A percentile compares a stretch with the other conserved stretches of the same genome.
Conservation (phyloP, 83 land plant genomes). For the Diphasiastrum complanatum region DNA sequence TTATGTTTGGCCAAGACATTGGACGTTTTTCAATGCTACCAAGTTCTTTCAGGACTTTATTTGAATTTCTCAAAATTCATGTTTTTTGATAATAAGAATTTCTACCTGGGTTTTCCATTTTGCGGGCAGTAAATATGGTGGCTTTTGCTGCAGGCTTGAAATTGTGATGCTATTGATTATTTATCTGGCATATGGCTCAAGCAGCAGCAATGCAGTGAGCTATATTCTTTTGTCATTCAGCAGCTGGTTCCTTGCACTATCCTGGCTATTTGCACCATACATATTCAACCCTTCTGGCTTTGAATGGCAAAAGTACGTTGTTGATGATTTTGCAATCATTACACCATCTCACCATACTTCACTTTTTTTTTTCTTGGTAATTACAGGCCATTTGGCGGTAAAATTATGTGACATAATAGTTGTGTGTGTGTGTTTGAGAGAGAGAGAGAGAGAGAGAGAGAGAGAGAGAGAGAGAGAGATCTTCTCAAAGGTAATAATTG, state of each 20-base stretch:
- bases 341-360: too few relatives aligned
- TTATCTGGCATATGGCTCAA: constrained; percentile 19
- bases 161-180: constrained; percentile 16
- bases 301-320: constrained; percentile 23
- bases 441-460: too few relatives aligned
- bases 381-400: too few relatives aligned
- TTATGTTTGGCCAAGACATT: background rate
- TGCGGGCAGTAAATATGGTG: background rate
- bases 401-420: too few relatives aligned
- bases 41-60: too few relatives aligned
- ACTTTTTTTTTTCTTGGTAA: too few relatives aligned
- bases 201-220: constrained; percentile 7
- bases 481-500: background rate
- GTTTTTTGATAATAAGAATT: too few relatives aligned
- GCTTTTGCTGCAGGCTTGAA: constrained; percentile 5
- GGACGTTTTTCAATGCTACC: background rate
- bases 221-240: constrained; percentile 21
- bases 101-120: background rate
- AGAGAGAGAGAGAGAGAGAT: too few relatives aligned
- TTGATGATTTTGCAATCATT: background rate
- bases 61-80: too few relatives aligned
- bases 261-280: constrained; percentile 14
- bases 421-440: too few relatives aligned
- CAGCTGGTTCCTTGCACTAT: constrained; percentile 27
- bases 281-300: constrained; percentile 26